Percentiles rank a stretch among this genome's conserved stretches.
phyloP scores from a whole-genome alignment of 2,329 filamentous ascomycete genomes.

The Sphaerulina populicola region DNA sequence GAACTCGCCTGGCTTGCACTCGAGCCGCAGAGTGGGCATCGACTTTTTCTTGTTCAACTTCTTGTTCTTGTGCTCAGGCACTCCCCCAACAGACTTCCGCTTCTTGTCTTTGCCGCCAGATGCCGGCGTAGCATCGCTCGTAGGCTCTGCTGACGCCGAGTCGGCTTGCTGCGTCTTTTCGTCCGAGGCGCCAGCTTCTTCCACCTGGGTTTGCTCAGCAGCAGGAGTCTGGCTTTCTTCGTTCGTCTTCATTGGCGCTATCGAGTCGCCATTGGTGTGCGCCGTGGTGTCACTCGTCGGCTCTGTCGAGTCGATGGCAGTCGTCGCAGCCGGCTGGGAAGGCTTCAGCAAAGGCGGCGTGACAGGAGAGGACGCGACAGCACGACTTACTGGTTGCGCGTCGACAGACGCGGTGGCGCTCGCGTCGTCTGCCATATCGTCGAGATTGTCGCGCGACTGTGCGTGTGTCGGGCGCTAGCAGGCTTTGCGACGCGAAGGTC shows the following conservation, averaged over 20 bases:
- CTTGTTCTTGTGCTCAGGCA: conserved; percentile 62
- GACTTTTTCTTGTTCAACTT: conserved; percentile 82
- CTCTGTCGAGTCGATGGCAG: conserved; percentile 12
- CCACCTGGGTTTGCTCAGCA: conserved; percentile 25
- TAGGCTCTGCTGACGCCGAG: conserved; percentile 17
- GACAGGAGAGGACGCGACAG: conserved; percentile 8
- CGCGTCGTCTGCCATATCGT: conserved; percentile 29
- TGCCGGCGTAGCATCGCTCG: conserved; percentile 22
- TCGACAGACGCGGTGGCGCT: conserved; percentile 24
- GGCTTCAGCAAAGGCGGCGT: conserved; percentile 21
- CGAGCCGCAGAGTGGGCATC: conserved; percentile 55
- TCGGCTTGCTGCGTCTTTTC: conserved; percentile 21
- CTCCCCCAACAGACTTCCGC: conserved; percentile 55
- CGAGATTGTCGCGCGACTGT: conserved; percentile 12
- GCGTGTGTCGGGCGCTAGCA: conserved; percentile 12
- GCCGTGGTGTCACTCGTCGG: conserved; percentile 13
- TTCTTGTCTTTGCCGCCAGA: conserved; percentile 31
- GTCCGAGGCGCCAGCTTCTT: conserved; percentile 23
- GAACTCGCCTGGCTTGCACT: conserved; percentile 83
- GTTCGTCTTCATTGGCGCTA: conserved; percentile 16
- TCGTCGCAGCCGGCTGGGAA: conserved; percentile 18
- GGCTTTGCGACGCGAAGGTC: conserved; percentile 23
- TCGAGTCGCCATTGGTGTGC: conserved; percentile 23
- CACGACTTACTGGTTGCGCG: conserved; percentile 25
- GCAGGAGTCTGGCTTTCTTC: conserved; percentile 25